Base-by-base conservation (phyloP, 2,329 filamentous ascomycete genomes). In the Fusarium multiceps region DNA sequence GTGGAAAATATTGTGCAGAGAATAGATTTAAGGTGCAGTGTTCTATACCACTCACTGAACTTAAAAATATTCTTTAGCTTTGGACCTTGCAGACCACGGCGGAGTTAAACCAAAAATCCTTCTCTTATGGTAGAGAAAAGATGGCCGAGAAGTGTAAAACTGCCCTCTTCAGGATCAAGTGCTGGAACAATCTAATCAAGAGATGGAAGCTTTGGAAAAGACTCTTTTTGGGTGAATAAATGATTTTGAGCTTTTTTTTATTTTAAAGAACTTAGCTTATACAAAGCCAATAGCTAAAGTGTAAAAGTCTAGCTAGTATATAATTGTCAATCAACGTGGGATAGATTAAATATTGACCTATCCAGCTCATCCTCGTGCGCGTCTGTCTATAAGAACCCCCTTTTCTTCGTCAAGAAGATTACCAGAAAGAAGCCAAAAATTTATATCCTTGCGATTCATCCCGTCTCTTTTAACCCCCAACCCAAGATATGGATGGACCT, bases 341-440 rank as follows among this genome's bases (percentile, higher is more conserved):
- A 53, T 53, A 53, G 49, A 53, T 53, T 42, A 42, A 28, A 53
- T 20, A 25, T 53, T 42, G 49, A 40, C 25, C 49, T 53, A 53
- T 42, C 49, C 49, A 42, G 32, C 23, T 42, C 49, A 53, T 42
- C 49, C 49, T 53, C 48, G 18, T 53, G 34, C 23, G 23, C 34
- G 23, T 53, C 34, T 40, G 23, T 53, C 49, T 53, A 53, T 53
- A 53, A 53, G 23, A 51, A 53, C 23, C 21, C 42, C 58, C 50
- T 47, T 45, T 27, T 30, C 16, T 20, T 30, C 18, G 18, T 34
- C 51, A 53, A 21, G 23, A 41, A 51, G 23, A 53, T 53, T 21
- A 53, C 25, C 18, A 42, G 34, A 43, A 45, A 69, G 40, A 48
- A 63, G 23, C 16, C 45, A 69, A 51, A 62, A 41, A 34, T 47